phyloP scores from a whole-genome alignment of 1,139 yeast species.

The Scheffersomyces quercinus region DNA sequence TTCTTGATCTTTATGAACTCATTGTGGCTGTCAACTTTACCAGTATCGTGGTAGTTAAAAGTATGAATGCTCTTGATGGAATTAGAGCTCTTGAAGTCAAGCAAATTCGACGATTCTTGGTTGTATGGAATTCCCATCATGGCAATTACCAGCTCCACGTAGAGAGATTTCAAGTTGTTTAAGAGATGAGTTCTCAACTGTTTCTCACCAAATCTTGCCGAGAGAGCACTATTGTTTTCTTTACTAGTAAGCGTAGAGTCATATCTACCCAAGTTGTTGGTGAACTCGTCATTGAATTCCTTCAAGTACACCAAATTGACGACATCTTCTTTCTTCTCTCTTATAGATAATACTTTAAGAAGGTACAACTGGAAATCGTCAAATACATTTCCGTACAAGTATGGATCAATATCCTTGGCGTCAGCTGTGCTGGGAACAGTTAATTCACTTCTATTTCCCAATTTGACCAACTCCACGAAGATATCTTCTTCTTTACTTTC shows the following conservation, averaged over 20 bases:
- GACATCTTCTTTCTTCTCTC: slow-evolving; percentile 23
- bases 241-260: slow-evolving; percentile 15
- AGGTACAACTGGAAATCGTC: slow-evolving; percentile 39
- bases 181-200: slow-evolving; percentile 39
- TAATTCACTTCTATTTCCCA: slow-evolving; percentile 15
- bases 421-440: slow-evolving; percentile 1
- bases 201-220: slow-evolving; percentile 22
- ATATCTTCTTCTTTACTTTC: slow-evolving; percentile 10
- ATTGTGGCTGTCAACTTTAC: slow-evolving; percentile 4
- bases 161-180: slow-evolving; percentile 37
- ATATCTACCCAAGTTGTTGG: slow-evolving; percentile 24
- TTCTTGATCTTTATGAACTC: slow-evolving; percentile 18
- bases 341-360: slow-evolving; percentile 23
- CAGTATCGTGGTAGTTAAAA: slow-evolving; percentile 8
- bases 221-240: slow-evolving; percentile 16
- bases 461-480: slow-evolving; percentile 12
- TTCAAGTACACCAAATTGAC: slow-evolving; percentile 36
- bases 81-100: slow-evolving; percentile 23
- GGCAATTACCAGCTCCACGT: slow-evolving; percentile 44
- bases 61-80: slow-evolving; percentile 28
- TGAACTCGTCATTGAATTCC: slow-evolving; percentile 36
- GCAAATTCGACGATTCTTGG: slow-evolving; percentile 34
- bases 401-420: slow-evolving; percentile 28
- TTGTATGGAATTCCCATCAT: slow-evolving; percentile 31
- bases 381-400: slow-evolving; percentile 32